Base-by-base conservation (phyloP, 148 eudicot species). In the Rhododendron molle region DNA sequence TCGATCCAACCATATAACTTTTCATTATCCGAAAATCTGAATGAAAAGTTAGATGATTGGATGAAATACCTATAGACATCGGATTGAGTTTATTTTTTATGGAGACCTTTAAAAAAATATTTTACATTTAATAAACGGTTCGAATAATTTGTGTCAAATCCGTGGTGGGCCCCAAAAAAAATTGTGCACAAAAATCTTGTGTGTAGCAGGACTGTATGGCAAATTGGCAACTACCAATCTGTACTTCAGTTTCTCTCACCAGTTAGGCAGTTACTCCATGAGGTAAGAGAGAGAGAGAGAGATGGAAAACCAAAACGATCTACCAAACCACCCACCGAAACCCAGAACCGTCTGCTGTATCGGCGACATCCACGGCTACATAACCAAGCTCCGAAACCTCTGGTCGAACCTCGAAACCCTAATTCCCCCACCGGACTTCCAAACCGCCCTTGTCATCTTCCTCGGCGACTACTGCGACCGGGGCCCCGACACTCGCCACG, bases 401-500 rank as follows among this genome's bases (percentile, higher is more conserved):
- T 95, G 99, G 98, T 89, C 91, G 54, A 97, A 95, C 76, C 96
- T 95, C 49, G 82, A 96, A 89, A 56, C 89, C 60, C 85, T 78
- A 32, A 89, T 91, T 36, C 86, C 78, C 89, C 93, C 93, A 44
- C 80, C 90, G 52, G 88, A 92, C 60, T 97, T 97, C 92, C 83
- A 86, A 78, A 81, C 84, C 21, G 93, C 97, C 14, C 80, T 88
- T 0, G 83, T 97, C 88, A 91, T 96, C 46, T 96, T 96, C 91
- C 72, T 96, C 28, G 99, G 99, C 7, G 99, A 96, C 88, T 96
- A 97, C 83, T 97, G 99, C 85, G 99, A 97, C 56, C 89, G 98
- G n/a, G 98, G 99, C 23, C 94, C 93, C 0, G 65, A 94, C 44
- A 93, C 98, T 16, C 91, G 89, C 56, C 32, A 82, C 56, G 98